Percentiles rank a stretch among this genome's conserved stretches.
Conservation (phyloP, 148 eudicot species). For the Fagopyrum tataricum region DNA sequence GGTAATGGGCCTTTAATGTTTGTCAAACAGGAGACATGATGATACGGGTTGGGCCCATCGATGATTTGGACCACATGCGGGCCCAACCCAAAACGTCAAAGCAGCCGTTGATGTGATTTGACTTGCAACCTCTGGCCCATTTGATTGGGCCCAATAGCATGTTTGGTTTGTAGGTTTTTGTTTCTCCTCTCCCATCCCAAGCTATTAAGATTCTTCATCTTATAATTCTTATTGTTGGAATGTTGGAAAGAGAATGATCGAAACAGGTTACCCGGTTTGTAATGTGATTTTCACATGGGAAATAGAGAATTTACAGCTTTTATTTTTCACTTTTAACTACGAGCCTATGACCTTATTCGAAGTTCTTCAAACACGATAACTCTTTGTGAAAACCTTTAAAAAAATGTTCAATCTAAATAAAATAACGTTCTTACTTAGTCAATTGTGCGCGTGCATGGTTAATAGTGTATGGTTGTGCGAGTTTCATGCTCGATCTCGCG, state of each 20-base stretch:
- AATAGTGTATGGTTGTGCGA: too few species aligned
- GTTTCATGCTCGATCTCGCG: too few species aligned
- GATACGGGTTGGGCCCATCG: conserved; percentile 6
- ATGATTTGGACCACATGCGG: background rate
- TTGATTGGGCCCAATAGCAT: background rate
- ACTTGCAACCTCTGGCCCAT: conserved; percentile 5
- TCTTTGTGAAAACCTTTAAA: too few species aligned
- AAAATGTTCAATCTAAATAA: too few species aligned
- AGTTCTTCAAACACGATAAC: background rate
- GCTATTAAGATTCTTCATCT: background rate
- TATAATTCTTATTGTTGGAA: background rate
- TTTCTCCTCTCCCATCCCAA: background rate
- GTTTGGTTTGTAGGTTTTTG: background rate
- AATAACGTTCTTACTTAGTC: too few species aligned
- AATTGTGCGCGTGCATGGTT: too few species aligned
- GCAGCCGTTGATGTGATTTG: background rate
- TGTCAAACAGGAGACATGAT: background rate
- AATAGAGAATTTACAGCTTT: background rate
- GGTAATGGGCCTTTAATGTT: conserved; percentile 9
- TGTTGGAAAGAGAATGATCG: background rate
- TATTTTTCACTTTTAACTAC: conserved; percentile 7
- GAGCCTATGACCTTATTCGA: background rate
- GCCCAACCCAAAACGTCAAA: conserved; percentile 3
- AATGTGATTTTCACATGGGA: conserved; percentile 8
- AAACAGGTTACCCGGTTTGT: background rate